phyloP scores from a whole-genome alignment of 306 rosid species.

The Luffa aegyptiaca region DNA sequence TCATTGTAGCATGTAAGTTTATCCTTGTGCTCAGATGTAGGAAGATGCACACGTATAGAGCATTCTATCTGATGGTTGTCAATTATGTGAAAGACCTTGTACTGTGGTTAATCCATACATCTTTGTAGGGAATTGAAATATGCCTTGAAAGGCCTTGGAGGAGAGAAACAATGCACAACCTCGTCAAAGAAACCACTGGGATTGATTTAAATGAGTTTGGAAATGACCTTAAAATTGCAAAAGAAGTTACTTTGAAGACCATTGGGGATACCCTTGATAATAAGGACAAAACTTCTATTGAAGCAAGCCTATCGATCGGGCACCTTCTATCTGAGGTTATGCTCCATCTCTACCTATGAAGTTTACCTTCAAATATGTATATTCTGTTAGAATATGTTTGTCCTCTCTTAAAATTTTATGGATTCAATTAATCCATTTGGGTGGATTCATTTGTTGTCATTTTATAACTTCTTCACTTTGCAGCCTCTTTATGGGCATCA shows the following conservation, averaged over 20 bases:
- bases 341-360: constrained; percentile 17
- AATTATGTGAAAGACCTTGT: not conserved
- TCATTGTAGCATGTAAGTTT: not conserved
- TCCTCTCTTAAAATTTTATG: not conserved
- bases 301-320: constrained; percentile 70
- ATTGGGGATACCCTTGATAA: constrained; percentile 48
- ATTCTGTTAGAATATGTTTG: not conserved
- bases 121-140: constrained; percentile 70
- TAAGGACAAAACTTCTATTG: constrained; percentile 60
- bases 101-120: constrained; percentile 10
- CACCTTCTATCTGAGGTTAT: constrained; percentile 78
- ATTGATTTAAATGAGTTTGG: constrained; percentile 55
- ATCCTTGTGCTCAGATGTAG: not conserved
- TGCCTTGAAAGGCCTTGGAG: constrained; percentile 85
- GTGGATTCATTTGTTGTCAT: not conserved
- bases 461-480: not conserved
- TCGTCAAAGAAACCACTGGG: constrained; percentile 75
- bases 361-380: not conserved
- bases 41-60: not conserved
- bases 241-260: constrained; percentile 45
- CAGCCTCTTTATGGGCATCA: not conserved
- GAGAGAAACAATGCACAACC: constrained; percentile 95
- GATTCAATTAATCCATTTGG: not conserved
- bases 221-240: constrained; percentile 58
- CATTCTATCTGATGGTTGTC: constrained; percentile 4